Evolutionary conservation across 1,284 basidiomycete species (phyloP).

Genomic region (Sporisorium sorghi): DNA sequence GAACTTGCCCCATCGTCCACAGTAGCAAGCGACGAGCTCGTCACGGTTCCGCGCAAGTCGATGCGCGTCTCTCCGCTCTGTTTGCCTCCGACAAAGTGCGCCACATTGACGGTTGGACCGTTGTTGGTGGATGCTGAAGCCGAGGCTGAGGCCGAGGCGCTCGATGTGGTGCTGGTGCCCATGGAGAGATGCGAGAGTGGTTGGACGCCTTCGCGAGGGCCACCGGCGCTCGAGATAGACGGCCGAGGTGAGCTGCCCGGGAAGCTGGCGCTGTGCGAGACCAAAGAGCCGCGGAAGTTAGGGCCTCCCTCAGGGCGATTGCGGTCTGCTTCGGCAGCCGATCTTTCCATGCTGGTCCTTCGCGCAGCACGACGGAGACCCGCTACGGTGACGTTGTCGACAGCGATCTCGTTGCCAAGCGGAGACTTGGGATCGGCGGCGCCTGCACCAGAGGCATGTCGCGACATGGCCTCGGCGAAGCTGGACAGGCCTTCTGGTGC

Average conservation of each 20-base stretch:
- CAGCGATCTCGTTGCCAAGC: conserved; percentile 17
- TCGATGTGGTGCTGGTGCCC: conserved; percentile 13
- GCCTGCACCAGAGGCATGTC: conserved; percentile 27
- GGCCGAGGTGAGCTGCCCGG: conserved; percentile 44
- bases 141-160: conserved; percentile 26
- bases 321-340: conserved; percentile 22
- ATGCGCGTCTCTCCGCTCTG: conserved; percentile 54
- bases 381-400: conserved; percentile 50
- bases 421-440: conserved; percentile 13
- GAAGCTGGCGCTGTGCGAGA: conserved; percentile 51
- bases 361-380: conserved; percentile 56
- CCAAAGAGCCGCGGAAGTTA: conserved; percentile 19
- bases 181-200: conserved; percentile 33
- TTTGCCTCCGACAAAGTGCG: conserved; percentile 42
- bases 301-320: conserved; percentile 15
- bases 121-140: conserved; percentile 44
- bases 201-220: conserved; percentile 40
- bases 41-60: conserved; percentile 47
- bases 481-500: conserved; percentile 44
- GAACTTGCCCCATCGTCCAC: conserved; percentile 3
- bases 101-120: conserved; percentile 46
- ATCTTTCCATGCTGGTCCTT: conserved; percentile 50
- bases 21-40: conserved; percentile 30
- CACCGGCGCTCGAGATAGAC: conserved; percentile 31
- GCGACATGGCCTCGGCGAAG: conserved; percentile 40